Evolutionary conservation across 768 basidiomycete genomes (phyloP).

Genomic region (Trametes cubensis): DNA sequence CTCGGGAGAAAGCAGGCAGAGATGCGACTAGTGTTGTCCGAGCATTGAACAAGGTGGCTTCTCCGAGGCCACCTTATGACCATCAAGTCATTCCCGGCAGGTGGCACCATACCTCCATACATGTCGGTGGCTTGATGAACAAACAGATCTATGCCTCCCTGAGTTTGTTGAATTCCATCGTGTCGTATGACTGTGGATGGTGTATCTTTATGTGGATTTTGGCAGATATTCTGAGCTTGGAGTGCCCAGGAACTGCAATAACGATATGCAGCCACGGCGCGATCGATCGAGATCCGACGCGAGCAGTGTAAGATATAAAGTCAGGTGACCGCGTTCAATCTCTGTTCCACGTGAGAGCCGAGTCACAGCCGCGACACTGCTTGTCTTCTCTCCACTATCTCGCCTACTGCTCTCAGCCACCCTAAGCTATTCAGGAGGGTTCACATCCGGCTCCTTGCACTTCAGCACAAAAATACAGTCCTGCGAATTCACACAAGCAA

Average conservation of each 20-base stretch:
- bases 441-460: neutral
- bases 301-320: no score
- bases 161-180: no score
- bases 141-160: neutral
- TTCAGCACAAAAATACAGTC: neutral
- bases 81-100: neutral
- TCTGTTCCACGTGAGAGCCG: conserved; percentile 16
- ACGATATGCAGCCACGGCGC: conserved; percentile 7
- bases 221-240: neutral
- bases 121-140: neutral
- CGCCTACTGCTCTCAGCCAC: neutral
- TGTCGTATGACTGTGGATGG: no score
- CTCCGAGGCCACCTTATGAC: neutral
- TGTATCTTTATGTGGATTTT: no score
- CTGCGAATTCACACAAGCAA: neutral
- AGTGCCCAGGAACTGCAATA: no score
- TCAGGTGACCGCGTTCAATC: conserved; percentile 22
- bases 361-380: conserved; percentile 16
- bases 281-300: conserved; percentile 22
- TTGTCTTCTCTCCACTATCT: conserved; percentile 6
- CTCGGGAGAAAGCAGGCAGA: conserved; percentile 5
- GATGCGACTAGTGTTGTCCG: neutral
- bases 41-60: neutral
- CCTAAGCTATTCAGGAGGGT: no score
- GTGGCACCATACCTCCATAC: neutral